Evolutionary conservation across 108 stramenopile species (phyloP), one percentile per base, ranked within the genome.

Genomic region (Cyclotella atomus): DNA sequence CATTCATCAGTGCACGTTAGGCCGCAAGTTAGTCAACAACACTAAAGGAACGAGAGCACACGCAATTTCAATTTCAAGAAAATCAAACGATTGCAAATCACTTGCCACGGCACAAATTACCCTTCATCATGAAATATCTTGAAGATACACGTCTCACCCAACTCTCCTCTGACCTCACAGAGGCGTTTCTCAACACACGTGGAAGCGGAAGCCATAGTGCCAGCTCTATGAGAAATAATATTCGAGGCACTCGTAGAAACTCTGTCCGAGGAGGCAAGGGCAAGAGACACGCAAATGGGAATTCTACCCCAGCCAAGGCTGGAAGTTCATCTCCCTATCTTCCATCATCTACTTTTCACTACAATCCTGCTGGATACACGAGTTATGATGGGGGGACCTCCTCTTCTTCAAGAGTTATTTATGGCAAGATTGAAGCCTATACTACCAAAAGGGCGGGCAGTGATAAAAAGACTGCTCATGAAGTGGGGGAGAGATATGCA

Each of bases 341-440:
- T 3, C 32, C 72, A n/a, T 19, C 68, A 1, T 47, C 68, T 25
- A 64, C 34, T 19, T 78, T 64, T 49, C 50, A 63, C 32, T 78
- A 71, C 49, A 78, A 78, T 47, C 69, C 77, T 25, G 64, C 54
- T 32, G 77, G 70, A 16, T 78, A 78, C 53, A 65, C 77, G 8
- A 78, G 70, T 28, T 71, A 78, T 52, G 50, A 30, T 16, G 60
- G 68, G 1, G 68, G 47, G 3, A 55, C 68, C 24, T 44, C 69
- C 19, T 57, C 63, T 9, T 66, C 88, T 10, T 86, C 85, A 5
- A 85, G 94, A 10, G 80, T 89, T 23, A 89, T 95, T n/a, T 86
- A 95, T 52, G 94, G 94, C 1, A 72, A 90, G 21, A 79, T 95
- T 33, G 94, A 95, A 79, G 94, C 91, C 30, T 95, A 86, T 81